Evolutionary conservation across 371 early-diverging fungal species (phyloP).

Genomic region (Apophysomyces elegans): DNA sequence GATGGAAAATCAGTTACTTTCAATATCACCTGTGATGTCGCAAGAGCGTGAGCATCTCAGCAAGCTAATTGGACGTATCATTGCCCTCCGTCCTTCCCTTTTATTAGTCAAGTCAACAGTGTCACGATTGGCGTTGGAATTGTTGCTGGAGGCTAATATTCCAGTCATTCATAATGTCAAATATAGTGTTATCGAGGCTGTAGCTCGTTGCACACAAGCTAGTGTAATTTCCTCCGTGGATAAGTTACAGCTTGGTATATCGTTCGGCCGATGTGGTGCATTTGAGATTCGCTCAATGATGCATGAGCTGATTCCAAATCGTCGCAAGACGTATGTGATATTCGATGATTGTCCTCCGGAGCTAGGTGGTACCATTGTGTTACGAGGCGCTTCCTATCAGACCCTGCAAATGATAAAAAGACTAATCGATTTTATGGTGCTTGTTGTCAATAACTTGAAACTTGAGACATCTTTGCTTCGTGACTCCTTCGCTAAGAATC

Average conservation of each 20-base stretch:
- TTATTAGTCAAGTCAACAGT: conserved; percentile 85
- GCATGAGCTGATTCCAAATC: conserved; percentile 77
- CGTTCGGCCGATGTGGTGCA: conserved; percentile 80
- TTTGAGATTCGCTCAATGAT: conserved; percentile 84
- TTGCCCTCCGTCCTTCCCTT: conserved; percentile 78
- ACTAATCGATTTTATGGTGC: conserved; percentile 81
- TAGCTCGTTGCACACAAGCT: conserved; percentile 88
- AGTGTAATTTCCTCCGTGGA: conserved; percentile 86
- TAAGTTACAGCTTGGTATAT: conserved; percentile 71
- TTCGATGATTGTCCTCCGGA: conserved; percentile 86
- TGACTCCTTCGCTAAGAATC: conserved; percentile 53
- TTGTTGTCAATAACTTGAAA: conserved; percentile 83
- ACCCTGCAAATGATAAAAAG: conserved; percentile 76
- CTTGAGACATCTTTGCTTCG: conserved; percentile 83
- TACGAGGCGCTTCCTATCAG: conserved; percentile 78
- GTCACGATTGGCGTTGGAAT: conserved; percentile 84
- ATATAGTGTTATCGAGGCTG: conserved; percentile 76
- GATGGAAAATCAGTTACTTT: conserved; percentile 79
- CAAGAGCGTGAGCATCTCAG: conserved; percentile 86
- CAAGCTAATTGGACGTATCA: conserved; percentile 80
- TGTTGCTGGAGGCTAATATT: conserved; percentile 76
- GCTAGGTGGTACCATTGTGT: conserved; percentile 85
- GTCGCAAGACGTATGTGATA: conserved; percentile 83
- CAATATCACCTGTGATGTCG: conserved; percentile 79
- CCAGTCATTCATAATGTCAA: conserved; percentile 89